Base-by-base conservation (phyloP, 345 rosid genomes). In the Eucalyptus shirleyi region DNA sequence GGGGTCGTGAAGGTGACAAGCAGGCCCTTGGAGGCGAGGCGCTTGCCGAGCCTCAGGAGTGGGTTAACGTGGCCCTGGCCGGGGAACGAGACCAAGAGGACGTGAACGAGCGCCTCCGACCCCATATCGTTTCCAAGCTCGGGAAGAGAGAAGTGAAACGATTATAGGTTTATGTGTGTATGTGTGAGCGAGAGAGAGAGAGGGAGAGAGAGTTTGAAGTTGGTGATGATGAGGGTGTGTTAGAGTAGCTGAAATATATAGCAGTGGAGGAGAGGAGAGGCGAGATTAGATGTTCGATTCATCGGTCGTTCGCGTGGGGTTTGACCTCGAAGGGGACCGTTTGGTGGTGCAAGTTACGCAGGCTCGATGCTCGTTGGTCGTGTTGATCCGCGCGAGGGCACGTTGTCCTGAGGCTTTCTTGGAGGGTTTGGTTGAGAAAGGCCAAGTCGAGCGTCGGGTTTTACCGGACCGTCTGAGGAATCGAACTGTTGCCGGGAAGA, bases 11-110 rank as follows among this genome's bases (percentile, higher is more conserved):
- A 92, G 11, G 95, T 86, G 67, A 94, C 94, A 13, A 89, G 91
- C 82, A 93, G 92, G 13, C 93, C 94, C 87, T 92, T 91, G 9
- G 91, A 89, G 87, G 92, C 90, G 17, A 94, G 90, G 45, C 87
- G 92, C 89, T 91, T 91, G 83, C 92, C 95, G 18, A 94, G 87
- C 88, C 94, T 90, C 50, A 94, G 93, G 69, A 91, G 16, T 1
- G 95, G 95, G 90, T 94, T 94, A 23, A 94, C 87, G 88, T 94
- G 94, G 80, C 95, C 93, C 88, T 93, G 95, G 32, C 92, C 87
- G 10, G 94, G 82, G 65, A 92, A 62, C 18, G 94, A 69, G 40
- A 93, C 94, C 72, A 94, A 86, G 80, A 94, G 50, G 40, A 93
- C 94, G 87, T 92, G 95, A 51, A 60, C 88, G 56, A 62, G 87